Evolutionary conservation across 306 rosid genomes (phyloP), one percentile per base, ranked within the genome.

Genomic region (Vachellia pachyceras): DNA sequence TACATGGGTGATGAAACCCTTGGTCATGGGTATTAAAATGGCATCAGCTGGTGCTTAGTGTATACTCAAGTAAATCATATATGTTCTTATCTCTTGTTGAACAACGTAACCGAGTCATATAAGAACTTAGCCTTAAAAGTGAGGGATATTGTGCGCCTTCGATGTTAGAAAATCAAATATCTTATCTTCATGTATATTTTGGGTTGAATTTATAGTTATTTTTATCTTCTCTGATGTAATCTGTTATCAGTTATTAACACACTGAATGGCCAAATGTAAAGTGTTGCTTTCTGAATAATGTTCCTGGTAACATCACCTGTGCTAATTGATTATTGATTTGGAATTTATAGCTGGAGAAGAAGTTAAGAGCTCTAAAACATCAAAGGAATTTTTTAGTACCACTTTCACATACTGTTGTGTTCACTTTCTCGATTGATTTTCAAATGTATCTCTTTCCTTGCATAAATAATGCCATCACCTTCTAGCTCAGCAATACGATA

Each of bases 1-100:
- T 29, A 61, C 52, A 58, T 58, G 69, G 33, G 49, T 75, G 69
- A 45, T 42, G 61, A 47, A 40, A 76, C 20, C 25, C 50, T 33
- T 77, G 20, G 47, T 46, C n/a, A 64, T 29, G 47, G 9, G 20
- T 65, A 45, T 64, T 64, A 23, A 66, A 25, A 7, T 54, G 10
- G 29, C 25, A n/a, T 54, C 22, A 7, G 61, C 50, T 20, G 10
- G 50, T 40, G 14, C 73, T 67, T 10, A 17, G 50, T 40, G 50
- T 40, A 35, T 41, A 50, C 44, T 1, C 5, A 17, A 68, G 73
- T 40, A 68, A 40, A 18, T 25, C 73, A n/a, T 25, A 1, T 40
- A 54, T 33, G 45, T 1, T 42, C 22, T 33, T 40, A 57, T 45
- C 42, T 41, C 45, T 42, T 7, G 10, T 58, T 36, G 52, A 55